Percentiles rank a stretch among this genome's conserved stretches.
These are phyloP conservation scores for Melampsora abietis-canadensis DNA, from an alignment of 1,284 basidiomycete species.

Conservation along the genomic window DNA sequence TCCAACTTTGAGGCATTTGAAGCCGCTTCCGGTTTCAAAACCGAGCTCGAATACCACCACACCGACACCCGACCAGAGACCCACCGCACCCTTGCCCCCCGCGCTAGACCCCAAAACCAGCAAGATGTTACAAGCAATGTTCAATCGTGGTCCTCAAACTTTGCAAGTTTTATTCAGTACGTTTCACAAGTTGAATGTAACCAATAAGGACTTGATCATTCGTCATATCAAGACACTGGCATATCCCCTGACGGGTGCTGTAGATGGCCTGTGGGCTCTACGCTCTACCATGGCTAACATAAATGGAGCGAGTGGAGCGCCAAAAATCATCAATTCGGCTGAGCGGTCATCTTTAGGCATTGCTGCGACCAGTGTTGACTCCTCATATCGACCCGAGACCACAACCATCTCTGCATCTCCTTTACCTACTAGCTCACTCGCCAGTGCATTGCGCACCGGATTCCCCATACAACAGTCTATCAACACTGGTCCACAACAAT, in stretches of 20 bases:
- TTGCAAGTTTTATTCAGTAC: background rate
- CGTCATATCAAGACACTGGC: conserved; percentile 21
- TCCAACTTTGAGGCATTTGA: background rate
- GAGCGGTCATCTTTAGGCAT: no score
- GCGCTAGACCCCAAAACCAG: conserved; percentile 9
- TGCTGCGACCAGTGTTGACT: no score
- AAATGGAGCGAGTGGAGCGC: no score
- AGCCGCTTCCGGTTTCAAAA: background rate
- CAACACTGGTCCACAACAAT: no score
- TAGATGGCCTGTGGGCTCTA: conserved; percentile 14
- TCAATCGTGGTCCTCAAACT: conserved; percentile 12
- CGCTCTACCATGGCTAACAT: background rate
- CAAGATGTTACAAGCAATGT: conserved; percentile 25
- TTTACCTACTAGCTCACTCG: no score
- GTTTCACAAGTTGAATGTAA: conserved; percentile 4
- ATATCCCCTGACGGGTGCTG: background rate
- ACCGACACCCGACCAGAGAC: background rate
- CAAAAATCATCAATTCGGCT: no score
- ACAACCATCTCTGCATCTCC: no score
- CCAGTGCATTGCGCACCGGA: no score
- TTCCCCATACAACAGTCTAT: no score
- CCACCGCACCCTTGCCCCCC: background rate
- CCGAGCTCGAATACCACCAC: background rate
- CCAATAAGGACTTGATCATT: conserved; percentile 15
- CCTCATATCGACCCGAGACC: no score